A percentile compares a stretch with the other conserved stretches of the same genome.
These are phyloP conservation scores for Phytophthora litchii DNA, from an alignment of 352 stramenopile species.

Conservation along the genomic window DNA sequence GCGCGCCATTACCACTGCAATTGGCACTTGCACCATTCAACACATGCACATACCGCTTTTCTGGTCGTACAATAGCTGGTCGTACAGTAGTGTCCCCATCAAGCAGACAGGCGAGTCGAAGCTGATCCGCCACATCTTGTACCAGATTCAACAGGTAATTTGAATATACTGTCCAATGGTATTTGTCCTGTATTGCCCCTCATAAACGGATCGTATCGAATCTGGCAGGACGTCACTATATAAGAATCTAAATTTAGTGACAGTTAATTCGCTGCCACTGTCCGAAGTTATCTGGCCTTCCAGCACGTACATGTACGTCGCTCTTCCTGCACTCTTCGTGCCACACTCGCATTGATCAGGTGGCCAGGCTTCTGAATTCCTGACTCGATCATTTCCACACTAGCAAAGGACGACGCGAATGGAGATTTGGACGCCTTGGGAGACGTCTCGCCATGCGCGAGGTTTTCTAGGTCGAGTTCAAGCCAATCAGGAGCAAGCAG, in stretches of 20 bases:
- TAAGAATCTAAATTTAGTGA: not conserved
- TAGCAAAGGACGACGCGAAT: conserved; percentile 9
- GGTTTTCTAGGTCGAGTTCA: conserved; percentile 5
- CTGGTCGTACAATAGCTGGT: not conserved
- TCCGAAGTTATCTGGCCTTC: conserved; percentile 18
- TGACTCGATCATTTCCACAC: conserved; percentile 1
- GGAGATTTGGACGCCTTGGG: conserved; percentile 35
- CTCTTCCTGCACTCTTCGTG: not conserved
- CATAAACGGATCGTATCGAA: not conserved
- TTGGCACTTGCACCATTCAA: not conserved
- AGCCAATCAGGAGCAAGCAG: not conserved
- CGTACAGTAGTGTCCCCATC: conserved; percentile 1
- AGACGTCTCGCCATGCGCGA: conserved; percentile 20
- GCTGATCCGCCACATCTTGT: too few relatives aligned
- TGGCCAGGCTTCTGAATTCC: conserved; percentile 1
- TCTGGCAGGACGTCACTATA: not conserved
- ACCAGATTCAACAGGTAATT: not conserved
- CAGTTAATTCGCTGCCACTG: conserved; percentile 11
- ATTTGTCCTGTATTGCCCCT: not conserved
- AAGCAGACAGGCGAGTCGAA: conserved; percentile 3
- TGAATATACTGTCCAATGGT: not conserved
- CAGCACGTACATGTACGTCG: not conserved
- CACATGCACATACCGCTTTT: too few relatives aligned
- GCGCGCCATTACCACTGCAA: not conserved
- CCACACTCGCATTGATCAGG: conserved; percentile 3